Conservation (phyloP, 768 basidiomycete species). For the Termitomyces sp. region DNA sequence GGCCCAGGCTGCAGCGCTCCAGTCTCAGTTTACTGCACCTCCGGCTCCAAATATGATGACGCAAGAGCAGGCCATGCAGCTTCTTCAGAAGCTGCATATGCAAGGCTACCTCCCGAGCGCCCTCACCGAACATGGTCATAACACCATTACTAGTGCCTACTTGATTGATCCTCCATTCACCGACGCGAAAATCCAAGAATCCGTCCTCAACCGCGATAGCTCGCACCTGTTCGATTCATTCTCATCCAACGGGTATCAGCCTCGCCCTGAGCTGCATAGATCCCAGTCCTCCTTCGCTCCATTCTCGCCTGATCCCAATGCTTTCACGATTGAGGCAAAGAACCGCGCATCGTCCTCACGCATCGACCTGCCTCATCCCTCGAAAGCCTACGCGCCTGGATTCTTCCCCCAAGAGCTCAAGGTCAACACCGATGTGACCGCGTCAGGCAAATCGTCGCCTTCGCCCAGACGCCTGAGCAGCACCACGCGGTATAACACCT, state of each 20-base stretch:
- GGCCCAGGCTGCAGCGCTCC: slow-evolving; percentile 69
- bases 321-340: slow-evolving; percentile 29
- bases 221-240: slow-evolving; percentile 15
- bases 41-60: slow-evolving; percentile 32
- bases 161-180: slow-evolving; percentile 5
- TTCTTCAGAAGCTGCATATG: slow-evolving; percentile 51
- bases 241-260: slow-evolving; percentile 15
- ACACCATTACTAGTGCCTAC: slow-evolving; percentile 8
- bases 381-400: slow-evolving; percentile 46
- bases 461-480: slow-evolving; percentile 38
- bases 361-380: slow-evolving; percentile 43
- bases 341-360: slow-evolving; percentile 31
- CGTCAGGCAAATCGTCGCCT: slow-evolving; percentile 35
- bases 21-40: slow-evolving; percentile 29
- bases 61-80: slow-evolving; percentile 57
- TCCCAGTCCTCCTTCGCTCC: slow-evolving; percentile 55
- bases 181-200: slow-evolving; percentile 16
- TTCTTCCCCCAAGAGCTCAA: slow-evolving; percentile 44
- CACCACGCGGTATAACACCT: slow-evolving; percentile 39
- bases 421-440: slow-evolving; percentile 13
- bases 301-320: slow-evolving; percentile 73
- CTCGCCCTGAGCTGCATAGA: slow-evolving; percentile 31
- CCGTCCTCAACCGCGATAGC: slow-evolving; percentile 15
- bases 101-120: slow-evolving; percentile 28
- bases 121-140: slow-evolving; percentile 6